phyloP scores from a whole-genome alignment of 2,329 filamentous ascomycete genomes.

The Pseudogymnoascus sp. region DNA sequence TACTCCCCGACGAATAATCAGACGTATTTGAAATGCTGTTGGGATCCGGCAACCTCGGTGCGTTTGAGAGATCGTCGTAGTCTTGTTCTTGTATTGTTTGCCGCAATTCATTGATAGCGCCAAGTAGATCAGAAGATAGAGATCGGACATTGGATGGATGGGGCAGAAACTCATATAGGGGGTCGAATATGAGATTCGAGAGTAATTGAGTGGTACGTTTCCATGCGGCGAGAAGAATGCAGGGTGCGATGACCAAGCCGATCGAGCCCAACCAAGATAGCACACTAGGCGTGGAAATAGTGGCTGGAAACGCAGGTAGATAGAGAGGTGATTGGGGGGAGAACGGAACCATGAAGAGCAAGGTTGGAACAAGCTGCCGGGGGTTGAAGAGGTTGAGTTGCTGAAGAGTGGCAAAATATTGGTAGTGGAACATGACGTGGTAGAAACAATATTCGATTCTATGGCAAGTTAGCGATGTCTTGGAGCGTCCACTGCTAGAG shows the following conservation, averaged over 20 bases:
- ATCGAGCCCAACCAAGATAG: constrained; percentile 16
- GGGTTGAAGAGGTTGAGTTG: constrained; percentile 24
- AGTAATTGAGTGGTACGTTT: constrained; percentile 19
- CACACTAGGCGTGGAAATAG: constrained; percentile 12
- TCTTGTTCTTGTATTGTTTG: constrained; percentile 9
- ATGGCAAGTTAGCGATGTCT: constrained; percentile 14
- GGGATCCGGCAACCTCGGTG: neutral
- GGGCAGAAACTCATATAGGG: constrained; percentile 24
- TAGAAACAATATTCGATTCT: constrained; percentile 20
- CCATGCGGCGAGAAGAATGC: constrained; percentile 21
- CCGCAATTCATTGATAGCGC: constrained; percentile 20
- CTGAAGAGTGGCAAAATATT: constrained; percentile 26
- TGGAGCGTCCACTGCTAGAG: constrained; percentile 10
- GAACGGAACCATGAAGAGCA: constrained; percentile 25
- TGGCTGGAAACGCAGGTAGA: constrained; percentile 13
- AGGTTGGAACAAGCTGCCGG: constrained; percentile 17
- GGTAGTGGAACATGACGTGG: constrained; percentile 23
- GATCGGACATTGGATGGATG: constrained; percentile 21
- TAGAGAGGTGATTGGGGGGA: constrained; percentile 21
- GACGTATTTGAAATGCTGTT: neutral
- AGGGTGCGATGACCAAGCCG: constrained; percentile 18
- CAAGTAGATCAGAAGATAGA: constrained; percentile 14
- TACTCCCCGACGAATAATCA: neutral
- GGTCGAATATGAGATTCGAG: constrained; percentile 21
- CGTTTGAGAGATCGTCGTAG: neutral